phyloP scores from a whole-genome alignment of 352 stramenopile species.

The Phytophthora tubulina region DNA sequence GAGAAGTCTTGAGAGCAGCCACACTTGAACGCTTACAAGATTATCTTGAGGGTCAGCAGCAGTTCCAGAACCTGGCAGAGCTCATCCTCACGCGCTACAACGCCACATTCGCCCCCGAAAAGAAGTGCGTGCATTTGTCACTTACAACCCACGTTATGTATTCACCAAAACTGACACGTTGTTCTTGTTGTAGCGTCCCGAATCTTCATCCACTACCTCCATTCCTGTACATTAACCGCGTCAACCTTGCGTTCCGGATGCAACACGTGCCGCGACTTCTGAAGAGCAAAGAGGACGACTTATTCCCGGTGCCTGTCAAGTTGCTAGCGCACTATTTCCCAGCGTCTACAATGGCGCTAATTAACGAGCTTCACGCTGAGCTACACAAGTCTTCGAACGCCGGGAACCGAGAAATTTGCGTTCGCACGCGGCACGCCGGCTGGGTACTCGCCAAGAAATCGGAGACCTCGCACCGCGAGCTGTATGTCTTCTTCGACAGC shows the following conservation, averaged over 20 bases:
- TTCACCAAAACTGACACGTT: slow-evolving; percentile 11
- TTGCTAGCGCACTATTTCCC: slow-evolving; percentile 64
- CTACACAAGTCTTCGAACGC: slow-evolving; percentile 41
- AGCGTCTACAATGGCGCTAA: slow-evolving; percentile 39
- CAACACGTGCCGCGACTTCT: slow-evolving; percentile 64
- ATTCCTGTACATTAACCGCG: slow-evolving; percentile 70
- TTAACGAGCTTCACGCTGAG: slow-evolving; percentile 56
- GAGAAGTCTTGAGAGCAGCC: slow-evolving; percentile 4
- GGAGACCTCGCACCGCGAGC: slow-evolving; percentile 52
- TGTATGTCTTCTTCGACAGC: slow-evolving; percentile 72
- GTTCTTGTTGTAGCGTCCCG: slow-evolving; percentile 29
- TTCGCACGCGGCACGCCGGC: slow-evolving; percentile 64
- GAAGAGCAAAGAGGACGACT: slow-evolving; percentile 56
- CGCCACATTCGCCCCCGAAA: slow-evolving; percentile 32
- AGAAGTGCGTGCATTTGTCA: slow-evolving; percentile 31
- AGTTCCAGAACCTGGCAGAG: slow-evolving; percentile 50
- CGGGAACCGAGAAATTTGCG: slow-evolving; percentile 58
- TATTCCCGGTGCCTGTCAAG: slow-evolving; percentile 56
- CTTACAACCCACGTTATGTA: neutral
- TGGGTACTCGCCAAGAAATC: slow-evolving; percentile 70
- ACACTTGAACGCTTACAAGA: slow-evolving; percentile 38
- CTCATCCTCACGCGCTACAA: slow-evolving; percentile 48
- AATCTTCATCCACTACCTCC: slow-evolving; percentile 39
- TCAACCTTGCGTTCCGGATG: slow-evolving; percentile 62
- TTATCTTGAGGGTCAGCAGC: slow-evolving; percentile 39